Percentiles rank a stretch among this genome's conserved stretches.
Conservation (phyloP, 176 grass and related monocot genomes). For the Melocanna baccifera region DNA sequence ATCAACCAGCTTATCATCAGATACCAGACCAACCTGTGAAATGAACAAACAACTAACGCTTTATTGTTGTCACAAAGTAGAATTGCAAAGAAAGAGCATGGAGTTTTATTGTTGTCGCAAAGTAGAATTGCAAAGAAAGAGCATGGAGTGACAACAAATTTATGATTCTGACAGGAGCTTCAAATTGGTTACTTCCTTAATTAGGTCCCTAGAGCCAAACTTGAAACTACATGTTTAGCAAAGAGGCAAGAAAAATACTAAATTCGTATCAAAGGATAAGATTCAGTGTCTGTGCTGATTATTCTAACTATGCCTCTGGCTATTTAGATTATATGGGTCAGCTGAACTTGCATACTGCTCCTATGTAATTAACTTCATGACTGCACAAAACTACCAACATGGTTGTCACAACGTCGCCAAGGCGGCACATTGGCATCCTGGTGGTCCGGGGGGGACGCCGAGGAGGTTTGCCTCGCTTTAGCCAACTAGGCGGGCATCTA, state of each 20-base stretch:
- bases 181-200: not conserved
- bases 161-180: not conserved
- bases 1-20: conserved; percentile 86
- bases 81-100: not conserved
- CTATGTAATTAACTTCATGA: not conserved
- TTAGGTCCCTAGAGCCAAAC: not conserved
- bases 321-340: not conserved
- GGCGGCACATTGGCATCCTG: too few relatives aligned
- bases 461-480: too few relatives aligned
- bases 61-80: not conserved
- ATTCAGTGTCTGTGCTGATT: not conserved
- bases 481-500: too few relatives aligned
- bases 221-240: conserved; percentile 11
- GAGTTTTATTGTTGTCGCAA: not conserved
- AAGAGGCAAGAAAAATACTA: conserved; percentile 15
- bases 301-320: not conserved
- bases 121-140: not conserved
- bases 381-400: conserved; percentile 22
- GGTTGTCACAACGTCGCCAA: too few relatives aligned
- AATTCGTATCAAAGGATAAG: not conserved
- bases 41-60: conserved; percentile 10
- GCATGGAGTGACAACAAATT: not conserved
- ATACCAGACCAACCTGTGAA: conserved; percentile 78
- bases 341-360: not conserved
- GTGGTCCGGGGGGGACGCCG: too few relatives aligned